These are phyloP conservation scores for Pseudogymnoascus sp. DNA, from an alignment of 2,329 filamentous ascomycete species.

Conservation along the genomic window DNA sequence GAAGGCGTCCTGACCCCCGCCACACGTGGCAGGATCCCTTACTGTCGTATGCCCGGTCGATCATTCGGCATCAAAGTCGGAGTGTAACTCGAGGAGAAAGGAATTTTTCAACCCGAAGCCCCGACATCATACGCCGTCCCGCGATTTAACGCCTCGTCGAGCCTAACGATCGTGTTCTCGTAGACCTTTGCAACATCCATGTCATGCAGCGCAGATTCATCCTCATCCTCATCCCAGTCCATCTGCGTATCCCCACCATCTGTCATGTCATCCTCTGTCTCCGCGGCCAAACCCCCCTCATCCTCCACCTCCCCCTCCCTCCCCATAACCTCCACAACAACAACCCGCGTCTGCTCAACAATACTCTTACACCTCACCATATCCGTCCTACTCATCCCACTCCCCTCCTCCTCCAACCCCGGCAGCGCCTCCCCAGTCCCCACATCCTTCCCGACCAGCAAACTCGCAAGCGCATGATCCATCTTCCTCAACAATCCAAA, in stretches of 20 bases:
- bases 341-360: conserved; percentile 64
- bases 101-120: not conserved
- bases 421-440: conserved; percentile 57
- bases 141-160: conserved; percentile 57
- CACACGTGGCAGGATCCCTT: conserved; percentile 1
- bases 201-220: conserved; percentile 46
- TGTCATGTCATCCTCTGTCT: conserved; percentile 20
- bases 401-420: conserved; percentile 55
- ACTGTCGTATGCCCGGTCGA: not conserved
- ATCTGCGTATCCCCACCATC: conserved; percentile 27
- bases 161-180: conserved; percentile 65
- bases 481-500: conserved; percentile 69
- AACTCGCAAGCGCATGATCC: conserved; percentile 72
- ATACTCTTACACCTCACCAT: conserved; percentile 81
- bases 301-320: conserved; percentile 39
- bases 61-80: not conserved
- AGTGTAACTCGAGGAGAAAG: not conserved
- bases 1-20: not conserved
- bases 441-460: conserved; percentile 60
- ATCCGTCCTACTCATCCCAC: conserved; percentile 67
- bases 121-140: conserved; percentile 12
- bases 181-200: conserved; percentile 71
- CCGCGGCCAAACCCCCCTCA: not conserved
- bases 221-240: conserved; percentile 32
- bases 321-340: conserved; percentile 61